A percentile compares a stretch with the other conserved stretches of the same genome.
These are phyloP conservation scores for Microcos paniculata DNA, from an alignment of 345 rosid species.

Conservation along the genomic window DNA sequence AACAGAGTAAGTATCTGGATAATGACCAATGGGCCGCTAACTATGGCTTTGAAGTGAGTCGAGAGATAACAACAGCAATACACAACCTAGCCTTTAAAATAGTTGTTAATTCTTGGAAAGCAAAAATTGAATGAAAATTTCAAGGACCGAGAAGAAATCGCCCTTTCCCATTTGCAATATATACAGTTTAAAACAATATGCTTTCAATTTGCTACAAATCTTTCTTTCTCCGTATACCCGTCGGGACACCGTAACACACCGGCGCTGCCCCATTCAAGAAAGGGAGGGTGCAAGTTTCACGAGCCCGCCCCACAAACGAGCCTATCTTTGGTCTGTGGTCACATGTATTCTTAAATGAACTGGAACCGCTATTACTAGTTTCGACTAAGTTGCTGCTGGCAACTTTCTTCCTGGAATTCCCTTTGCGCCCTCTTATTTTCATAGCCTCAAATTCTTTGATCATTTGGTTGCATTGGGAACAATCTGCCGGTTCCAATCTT, in stretches of 20 bases:
- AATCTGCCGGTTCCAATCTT: slow-evolving; percentile 44
- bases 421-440: slow-evolving; percentile 36
- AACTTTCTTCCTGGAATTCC: slow-evolving; percentile 40
- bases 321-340: slow-evolving; percentile 63
- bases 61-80: too few species aligned
- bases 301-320: slow-evolving; percentile 71
- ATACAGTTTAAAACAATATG: too few species aligned
- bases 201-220: slow-evolving; percentile 18
- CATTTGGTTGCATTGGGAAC: slow-evolving; percentile 43
- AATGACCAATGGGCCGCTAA: too few species aligned
- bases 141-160: too few species aligned
- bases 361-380: slow-evolving; percentile 15
- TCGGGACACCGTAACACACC: slow-evolving; percentile 91
- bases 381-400: slow-evolving; percentile 37
- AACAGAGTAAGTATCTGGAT: too few species aligned
- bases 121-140: too few species aligned
- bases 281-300: slow-evolving; percentile 69
- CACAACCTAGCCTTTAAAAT: too few species aligned
- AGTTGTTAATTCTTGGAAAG: too few species aligned
- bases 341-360: slow-evolving; percentile 31
- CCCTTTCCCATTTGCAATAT: too few species aligned
- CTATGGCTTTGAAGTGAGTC: too few species aligned
- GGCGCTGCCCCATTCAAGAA: slow-evolving; percentile 92
- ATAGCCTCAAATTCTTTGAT: slow-evolving; percentile 56
- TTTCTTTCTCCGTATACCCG: slow-evolving; percentile 62